Evolutionary conservation across 768 basidiomycete genomes (phyloP).

Genomic region (Tylopilus sp.): DNA sequence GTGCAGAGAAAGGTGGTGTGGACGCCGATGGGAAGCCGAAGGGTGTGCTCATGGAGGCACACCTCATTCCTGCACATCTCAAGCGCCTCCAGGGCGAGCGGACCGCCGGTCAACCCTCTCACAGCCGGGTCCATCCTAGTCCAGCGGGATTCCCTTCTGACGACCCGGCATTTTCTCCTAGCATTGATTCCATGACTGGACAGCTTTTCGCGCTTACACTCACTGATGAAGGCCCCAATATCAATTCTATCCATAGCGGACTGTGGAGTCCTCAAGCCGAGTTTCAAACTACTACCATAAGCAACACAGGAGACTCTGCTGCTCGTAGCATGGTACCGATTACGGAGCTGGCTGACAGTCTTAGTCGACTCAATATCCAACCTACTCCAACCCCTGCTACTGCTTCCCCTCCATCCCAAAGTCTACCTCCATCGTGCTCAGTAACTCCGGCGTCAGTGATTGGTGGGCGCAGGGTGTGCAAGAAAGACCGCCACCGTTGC

Average conservation of each 20-base stretch:
- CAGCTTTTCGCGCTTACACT: neutral
- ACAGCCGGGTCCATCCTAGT: neutral
- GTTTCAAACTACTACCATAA: too few relatives aligned
- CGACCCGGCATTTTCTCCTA: neutral
- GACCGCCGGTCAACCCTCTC: neutral
- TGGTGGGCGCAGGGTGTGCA: neutral
- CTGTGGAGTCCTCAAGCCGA: too few relatives aligned
- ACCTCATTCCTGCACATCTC: neutral
- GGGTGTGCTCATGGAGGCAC: neutral
- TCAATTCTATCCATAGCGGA: too few relatives aligned
- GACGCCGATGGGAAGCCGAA: neutral
- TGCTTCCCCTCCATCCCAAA: neutral
- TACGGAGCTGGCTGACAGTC: neutral
- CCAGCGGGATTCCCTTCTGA: neutral
- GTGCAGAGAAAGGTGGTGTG: neutral
- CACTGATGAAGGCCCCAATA: neutral
- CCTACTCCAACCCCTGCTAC: too few relatives aligned
- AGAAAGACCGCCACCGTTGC: neutral
- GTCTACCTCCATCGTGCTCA: neutral
- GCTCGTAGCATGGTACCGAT: neutral
- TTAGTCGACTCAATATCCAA: neutral
- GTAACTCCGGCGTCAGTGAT: neutral
- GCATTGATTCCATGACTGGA: neutral
- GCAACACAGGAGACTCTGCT: too few relatives aligned
- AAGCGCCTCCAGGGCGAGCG: neutral